Conservation (phyloP, 805 yeast species). For the Candida odintsovae region DNA sequence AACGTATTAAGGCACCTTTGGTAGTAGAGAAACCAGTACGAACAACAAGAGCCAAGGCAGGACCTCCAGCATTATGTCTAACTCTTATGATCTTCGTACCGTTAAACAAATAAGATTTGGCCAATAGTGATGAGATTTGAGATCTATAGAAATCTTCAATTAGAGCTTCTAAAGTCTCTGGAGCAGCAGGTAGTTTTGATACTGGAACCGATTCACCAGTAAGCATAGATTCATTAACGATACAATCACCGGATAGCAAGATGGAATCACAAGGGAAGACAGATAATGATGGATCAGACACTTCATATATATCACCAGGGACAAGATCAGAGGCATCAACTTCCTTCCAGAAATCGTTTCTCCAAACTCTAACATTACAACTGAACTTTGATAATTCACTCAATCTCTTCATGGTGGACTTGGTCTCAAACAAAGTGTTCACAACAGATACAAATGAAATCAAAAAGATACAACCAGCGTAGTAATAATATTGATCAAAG, state of each 20-base stretch:
- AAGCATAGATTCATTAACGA: constrained; percentile 95
- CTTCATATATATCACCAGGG: constrained; percentile 94
- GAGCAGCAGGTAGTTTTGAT: constrained; percentile 63
- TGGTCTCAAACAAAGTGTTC: constrained; percentile 84
- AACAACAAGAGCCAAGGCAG: constrained; percentile 79
- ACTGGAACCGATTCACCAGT: constrained; percentile 99
- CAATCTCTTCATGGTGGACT: constrained; percentile 62
- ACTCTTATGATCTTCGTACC: constrained; percentile 90
- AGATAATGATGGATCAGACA: constrained; percentile 74
- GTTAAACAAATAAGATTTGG: constrained; percentile 72
- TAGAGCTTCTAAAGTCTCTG: constrained; percentile 53
- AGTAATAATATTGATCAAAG: constrained; percentile 86
- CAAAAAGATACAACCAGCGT: constrained; percentile 85
- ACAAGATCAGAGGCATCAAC: constrained; percentile 72
- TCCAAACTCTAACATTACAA: constrained; percentile 83
- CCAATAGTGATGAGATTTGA: constrained; percentile 55
- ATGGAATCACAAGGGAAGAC: constrained; percentile 86
- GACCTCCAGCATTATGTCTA: constrained; percentile 49
- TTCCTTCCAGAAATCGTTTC: constrained; percentile 91
- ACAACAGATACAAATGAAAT: constrained; percentile 78
- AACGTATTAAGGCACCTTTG: constrained; percentile 87
- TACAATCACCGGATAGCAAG: constrained; percentile 85
- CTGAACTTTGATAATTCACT: constrained; percentile 65
- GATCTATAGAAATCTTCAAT: constrained; percentile 50
- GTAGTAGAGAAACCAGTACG: constrained; percentile 94